A percentile compares a stretch with the other conserved stretches of the same genome.
Conservation (phyloP, 192 early-diverging fungal species). For the Entophlyctis luteolus region DNA sequence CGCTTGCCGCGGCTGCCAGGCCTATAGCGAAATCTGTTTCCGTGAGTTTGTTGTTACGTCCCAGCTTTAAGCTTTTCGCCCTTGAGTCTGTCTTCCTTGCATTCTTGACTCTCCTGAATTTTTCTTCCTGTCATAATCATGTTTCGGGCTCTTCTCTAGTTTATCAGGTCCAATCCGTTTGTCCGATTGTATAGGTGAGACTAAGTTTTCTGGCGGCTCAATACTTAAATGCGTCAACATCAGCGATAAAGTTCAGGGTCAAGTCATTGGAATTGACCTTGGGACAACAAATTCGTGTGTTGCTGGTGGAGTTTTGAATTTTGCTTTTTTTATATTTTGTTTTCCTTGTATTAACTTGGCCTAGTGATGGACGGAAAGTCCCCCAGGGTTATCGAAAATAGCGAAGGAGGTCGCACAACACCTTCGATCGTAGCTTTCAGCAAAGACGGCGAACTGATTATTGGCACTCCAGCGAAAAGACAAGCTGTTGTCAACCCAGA, state of each 20-base stretch:
- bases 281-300: slow-evolving; percentile 99
- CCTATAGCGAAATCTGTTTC: background rate
- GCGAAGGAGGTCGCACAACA: slow-evolving; percentile 93
- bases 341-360: slow-evolving; percentile 12
- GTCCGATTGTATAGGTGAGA: too few relatives aligned
- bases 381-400: slow-evolving; percentile 95
- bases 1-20: slow-evolving; percentile 5
- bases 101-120: too few relatives aligned
- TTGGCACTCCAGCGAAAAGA: slow-evolving; percentile 94
- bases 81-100: too few relatives aligned
- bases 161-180: too few relatives aligned
- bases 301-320: too few relatives aligned
- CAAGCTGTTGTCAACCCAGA: slow-evolving; percentile 99
- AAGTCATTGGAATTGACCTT: slow-evolving; percentile 96
- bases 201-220: too few relatives aligned
- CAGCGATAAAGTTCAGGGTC: slow-evolving; percentile 64
- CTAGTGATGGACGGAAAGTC: slow-evolving; percentile 95
- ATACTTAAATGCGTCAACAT: too few relatives aligned
- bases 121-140: too few relatives aligned
- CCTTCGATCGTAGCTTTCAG: slow-evolving; percentile 95
- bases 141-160: too few relatives aligned
- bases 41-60: background rate
- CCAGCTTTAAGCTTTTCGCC: background rate
- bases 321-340: too few relatives aligned
- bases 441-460: slow-evolving; percentile 93